phyloP scores from a whole-genome alignment of 139 green algal species.

The Picochlorum sp. region DNA sequence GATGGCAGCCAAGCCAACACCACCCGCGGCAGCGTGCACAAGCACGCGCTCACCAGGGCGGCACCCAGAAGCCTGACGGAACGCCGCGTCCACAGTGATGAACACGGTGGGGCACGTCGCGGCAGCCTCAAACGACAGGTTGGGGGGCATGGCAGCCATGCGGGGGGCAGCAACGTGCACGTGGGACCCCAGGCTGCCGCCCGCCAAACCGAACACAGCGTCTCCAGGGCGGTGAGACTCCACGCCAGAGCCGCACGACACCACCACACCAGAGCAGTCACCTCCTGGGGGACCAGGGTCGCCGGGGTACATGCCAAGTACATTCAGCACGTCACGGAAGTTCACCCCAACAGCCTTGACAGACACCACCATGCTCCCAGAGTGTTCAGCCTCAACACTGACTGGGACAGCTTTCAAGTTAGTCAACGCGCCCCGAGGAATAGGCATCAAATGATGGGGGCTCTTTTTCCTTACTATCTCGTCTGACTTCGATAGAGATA shows the following conservation, averaged over 20 bases:
- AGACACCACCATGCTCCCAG: constrained; percentile 23
- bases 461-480: neutral
- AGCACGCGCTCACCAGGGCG: constrained; percentile 35
- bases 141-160: constrained; percentile 42
- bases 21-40: constrained; percentile 56
- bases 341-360: constrained; percentile 47
- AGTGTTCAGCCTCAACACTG: neutral
- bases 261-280: constrained; percentile 44
- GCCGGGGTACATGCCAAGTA: constrained; percentile 54
- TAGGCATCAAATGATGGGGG: constrained; percentile 23
- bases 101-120: constrained; percentile 63
- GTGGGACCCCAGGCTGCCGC: constrained; percentile 54
- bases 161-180: constrained; percentile 23
- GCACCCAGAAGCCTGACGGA: constrained; percentile 16
- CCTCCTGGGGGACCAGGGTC: constrained; percentile 34
- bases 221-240: constrained; percentile 27
- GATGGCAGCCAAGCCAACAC: constrained; percentile 53
- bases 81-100: constrained; percentile 47
- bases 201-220: constrained; percentile 66
- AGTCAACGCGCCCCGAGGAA: constrained; percentile 42
- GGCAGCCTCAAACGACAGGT: constrained; percentile 42
- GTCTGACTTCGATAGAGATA: no score
- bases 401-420: constrained; percentile 34
- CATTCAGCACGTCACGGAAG: constrained; percentile 53
- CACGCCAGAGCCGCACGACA: constrained; percentile 20